Evolutionary conservation across 192 early-diverging fungal genomes (phyloP), one percentile per base, ranked within the genome.

Genomic region (Backusella psychrophila): DNA sequence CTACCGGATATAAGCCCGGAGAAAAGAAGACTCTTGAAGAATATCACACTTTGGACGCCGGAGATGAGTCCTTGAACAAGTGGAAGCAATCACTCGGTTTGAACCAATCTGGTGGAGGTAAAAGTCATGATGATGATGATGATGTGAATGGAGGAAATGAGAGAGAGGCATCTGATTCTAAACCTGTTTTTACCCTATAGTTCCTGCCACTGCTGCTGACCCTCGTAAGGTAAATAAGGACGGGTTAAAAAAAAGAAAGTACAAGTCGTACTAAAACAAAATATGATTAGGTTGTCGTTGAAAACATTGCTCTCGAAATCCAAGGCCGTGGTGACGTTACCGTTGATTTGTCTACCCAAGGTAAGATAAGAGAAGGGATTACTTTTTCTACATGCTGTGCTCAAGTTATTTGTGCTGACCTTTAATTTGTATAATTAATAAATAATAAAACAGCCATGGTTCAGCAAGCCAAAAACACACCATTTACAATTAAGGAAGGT

Each of bases 51-150:
- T 88, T 99, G 67, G 98, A 98, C 78, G 91, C 95, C 69, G 82
- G 88, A 74, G 97, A 98, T 85, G 95, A 96, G 82, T 95, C 96
- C n/a, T 89, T 99, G 36, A 85, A 88, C 71, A 97, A 96, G 85
- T 99, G 98, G 98, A 99, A 99, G 88, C 92, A 91, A 74, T 95
- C 94, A 21, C 90, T 99, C 59, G 98, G 98, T 36, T 83, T 99
- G 42, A 80, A 75, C 71, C 78, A 75, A 21, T 77, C 85, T 36
- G 23, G 86, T 85, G 88, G 89, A 90, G 84, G 83, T 81, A 69
- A 21, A 21, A 41, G 65, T 44, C 7, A 53, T 53, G n/a, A 53
- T 53, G 7, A 23, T 53, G n/a, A 53, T 53, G n/a, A 53, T 53
- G 52, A 8, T 21, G 52, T n/a, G 19, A 33, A 39, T 39, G 38